A percentile compares a stretch with the other conserved stretches of the same genome.
These are phyloP conservation scores for Mycothermus thermophilus DNA, from an alignment of 495 filamentous ascomycete species.

Conservation along the genomic window DNA sequence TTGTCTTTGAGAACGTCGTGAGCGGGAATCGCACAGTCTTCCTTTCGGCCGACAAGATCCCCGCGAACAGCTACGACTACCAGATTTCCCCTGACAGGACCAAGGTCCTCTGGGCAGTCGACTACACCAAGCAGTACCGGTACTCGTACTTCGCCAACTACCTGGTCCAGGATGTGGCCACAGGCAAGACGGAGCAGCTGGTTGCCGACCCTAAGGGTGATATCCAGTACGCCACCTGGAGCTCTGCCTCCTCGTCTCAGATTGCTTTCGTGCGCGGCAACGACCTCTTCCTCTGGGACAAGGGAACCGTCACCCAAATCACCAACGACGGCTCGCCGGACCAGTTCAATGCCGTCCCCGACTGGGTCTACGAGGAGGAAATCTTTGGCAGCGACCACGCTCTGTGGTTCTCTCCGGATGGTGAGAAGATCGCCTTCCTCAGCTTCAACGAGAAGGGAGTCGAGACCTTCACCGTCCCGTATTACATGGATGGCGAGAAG, in stretches of 20 bases:
- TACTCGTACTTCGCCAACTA: slow-evolving; percentile 46
- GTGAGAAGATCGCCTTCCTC: slow-evolving; percentile 40
- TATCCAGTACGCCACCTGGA: slow-evolving; percentile 44
- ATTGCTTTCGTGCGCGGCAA: slow-evolving; percentile 45
- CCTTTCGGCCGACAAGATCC: slow-evolving; percentile 26
- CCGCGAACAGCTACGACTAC: slow-evolving; percentile 17
- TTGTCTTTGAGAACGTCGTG: slow-evolving; percentile 37
- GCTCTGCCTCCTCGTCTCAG: slow-evolving; percentile 24
- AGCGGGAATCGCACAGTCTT: slow-evolving; percentile 34
- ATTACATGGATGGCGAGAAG: slow-evolving; percentile 38
- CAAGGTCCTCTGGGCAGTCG: slow-evolving; percentile 39
- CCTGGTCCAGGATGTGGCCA: slow-evolving; percentile 35
- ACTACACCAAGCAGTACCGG: slow-evolving; percentile 44
- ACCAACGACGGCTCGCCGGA: slow-evolving; percentile 41
- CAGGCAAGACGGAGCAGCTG: slow-evolving; percentile 29
- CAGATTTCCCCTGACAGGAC: slow-evolving; percentile 26
- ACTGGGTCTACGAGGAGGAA: slow-evolving; percentile 53
- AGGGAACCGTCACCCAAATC: slow-evolving; percentile 33
- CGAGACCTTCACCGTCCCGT: slow-evolving; percentile 41
- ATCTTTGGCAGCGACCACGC: slow-evolving; percentile 36
- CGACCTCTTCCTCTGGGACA: slow-evolving; percentile 40
- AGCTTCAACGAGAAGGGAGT: slow-evolving; percentile 46
- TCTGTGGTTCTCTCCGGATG: slow-evolving; percentile 47
- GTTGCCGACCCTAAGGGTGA: slow-evolving; percentile 36
- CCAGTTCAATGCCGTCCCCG: slow-evolving; percentile 44